Evolutionary conservation across 2,329 filamentous ascomycete genomes (phyloP), one percentile per base, ranked within the genome.

Genomic region (Aspergillus fijiensis): DNA sequence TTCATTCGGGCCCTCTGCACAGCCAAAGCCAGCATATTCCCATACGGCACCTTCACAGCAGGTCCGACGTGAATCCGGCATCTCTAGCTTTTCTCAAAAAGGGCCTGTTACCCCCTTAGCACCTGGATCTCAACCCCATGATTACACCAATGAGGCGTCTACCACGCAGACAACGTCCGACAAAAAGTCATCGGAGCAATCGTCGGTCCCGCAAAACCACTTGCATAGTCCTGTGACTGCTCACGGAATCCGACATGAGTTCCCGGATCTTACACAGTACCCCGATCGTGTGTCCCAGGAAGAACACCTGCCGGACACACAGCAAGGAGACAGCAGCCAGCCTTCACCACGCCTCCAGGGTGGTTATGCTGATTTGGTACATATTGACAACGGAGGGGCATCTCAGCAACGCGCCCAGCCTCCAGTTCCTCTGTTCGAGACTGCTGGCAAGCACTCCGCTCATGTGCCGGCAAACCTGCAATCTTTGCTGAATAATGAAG

Each of bases 131-230:
- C 82, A 87, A 70, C 78, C 82, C 16, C 79, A 79, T 23, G 84
- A 88, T 84, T 88, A 87, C 60, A 79, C 88, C 56, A 97, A 98
- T 69, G 92, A 96, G 69, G 94, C 92, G 1, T 96, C 92, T 2
- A 96, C 93, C 1, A 98, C 93, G 1, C 87, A 87, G 23, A 89
- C 87, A 2, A 96, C 93, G 2, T 89, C 86, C 3, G 86, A 87
- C n/a, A 95, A 96, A 77, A 87, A 86, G 73, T 93, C 90, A 2
- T 91, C 90, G 1, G 87, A 90, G 62, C 85, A 86, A 5, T 92
- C 89, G 3, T 88, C 87, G 12, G 87, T 85, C 1, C 87, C 85
- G 2, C 83, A 85, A 64, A 84, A 84, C 73, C 88, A 89, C 72
- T 91, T 89, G 0, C 89, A 93, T 71, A 83, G 84, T 60, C 72